phyloP scores from a whole-genome alignment of 2,329 filamentous ascomycete genomes.

The Phyllosticta citrichinensis region DNA sequence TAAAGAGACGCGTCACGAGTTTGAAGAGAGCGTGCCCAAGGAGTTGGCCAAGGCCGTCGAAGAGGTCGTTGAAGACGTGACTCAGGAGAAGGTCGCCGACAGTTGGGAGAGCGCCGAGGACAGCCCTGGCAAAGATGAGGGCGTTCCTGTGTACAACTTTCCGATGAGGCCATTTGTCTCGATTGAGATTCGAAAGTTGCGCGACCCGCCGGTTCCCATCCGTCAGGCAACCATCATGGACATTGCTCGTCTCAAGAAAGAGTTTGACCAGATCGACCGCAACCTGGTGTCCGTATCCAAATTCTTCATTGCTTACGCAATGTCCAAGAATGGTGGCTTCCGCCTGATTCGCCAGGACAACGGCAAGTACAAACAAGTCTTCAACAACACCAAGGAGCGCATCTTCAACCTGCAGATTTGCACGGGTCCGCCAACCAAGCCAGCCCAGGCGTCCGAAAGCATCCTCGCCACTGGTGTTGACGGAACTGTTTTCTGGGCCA shows the following conservation, averaged over 20 bases:
- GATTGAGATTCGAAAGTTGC: slow-evolving; percentile 57
- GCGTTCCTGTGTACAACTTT: slow-evolving; percentile 84
- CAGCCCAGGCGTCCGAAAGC: slow-evolving; percentile 56
- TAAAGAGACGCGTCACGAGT: slow-evolving; percentile 41
- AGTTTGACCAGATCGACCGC: slow-evolving; percentile 94
- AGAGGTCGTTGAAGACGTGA: slow-evolving; percentile 46
- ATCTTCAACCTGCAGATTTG: slow-evolving; percentile 91
- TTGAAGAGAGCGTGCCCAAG: slow-evolving; percentile 45
- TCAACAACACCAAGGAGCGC: slow-evolving; percentile 82
- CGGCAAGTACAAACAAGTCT: slow-evolving; percentile 82
- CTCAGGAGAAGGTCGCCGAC: slow-evolving; percentile 55
- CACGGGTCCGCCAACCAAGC: slow-evolving; percentile 41
- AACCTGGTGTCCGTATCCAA: slow-evolving; percentile 83
- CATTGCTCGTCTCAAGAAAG: slow-evolving; percentile 90
- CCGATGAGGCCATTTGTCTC: slow-evolving; percentile 95
- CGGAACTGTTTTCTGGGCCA: slow-evolving; percentile 92
- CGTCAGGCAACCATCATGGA: slow-evolving; percentile 77
- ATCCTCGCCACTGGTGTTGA: slow-evolving; percentile 90
- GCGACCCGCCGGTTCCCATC: slow-evolving; percentile 51
- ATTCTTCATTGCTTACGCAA: slow-evolving; percentile 87
- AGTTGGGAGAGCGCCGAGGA: slow-evolving; percentile 80
- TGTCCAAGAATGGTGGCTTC: slow-evolving; percentile 86
- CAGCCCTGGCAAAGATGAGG: slow-evolving; percentile 56
- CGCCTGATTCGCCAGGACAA: slow-evolving; percentile 91
- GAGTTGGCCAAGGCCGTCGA: slow-evolving; percentile 48